These are phyloP conservation scores for Barnettozyma pratensis DNA, from an alignment of 805 yeast species.

Conservation along the genomic window DNA sequence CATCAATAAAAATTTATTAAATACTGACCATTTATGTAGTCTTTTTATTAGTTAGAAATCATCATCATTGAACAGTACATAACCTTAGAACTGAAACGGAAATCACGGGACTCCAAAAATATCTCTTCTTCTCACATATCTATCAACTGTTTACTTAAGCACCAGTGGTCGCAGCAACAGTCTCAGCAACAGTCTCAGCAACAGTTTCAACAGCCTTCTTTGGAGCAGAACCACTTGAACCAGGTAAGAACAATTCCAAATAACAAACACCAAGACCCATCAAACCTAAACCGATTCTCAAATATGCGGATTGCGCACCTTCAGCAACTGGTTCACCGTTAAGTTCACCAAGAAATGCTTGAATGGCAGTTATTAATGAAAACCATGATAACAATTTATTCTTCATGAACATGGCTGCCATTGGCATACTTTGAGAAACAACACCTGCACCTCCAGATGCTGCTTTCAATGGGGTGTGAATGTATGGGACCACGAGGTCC, in stretches of 20 bases:
- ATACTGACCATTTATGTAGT: too few relatives aligned
- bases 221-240: slow-evolving; percentile 25
- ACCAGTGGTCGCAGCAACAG: slow-evolving; percentile 14
- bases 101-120: neutral
- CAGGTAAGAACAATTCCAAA: slow-evolving; percentile 36
- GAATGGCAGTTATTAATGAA: slow-evolving; percentile 45
- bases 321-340: slow-evolving; percentile 26
- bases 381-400: slow-evolving; percentile 50
- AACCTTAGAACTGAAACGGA: neutral
- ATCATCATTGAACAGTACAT: too few relatives aligned
- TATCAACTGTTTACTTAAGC: neutral
- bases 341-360: slow-evolving; percentile 28
- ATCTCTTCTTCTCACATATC: too few relatives aligned
- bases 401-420: slow-evolving; percentile 65
- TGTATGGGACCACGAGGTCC: slow-evolving; percentile 36
- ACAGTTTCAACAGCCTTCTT: slow-evolving; percentile 20
- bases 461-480: slow-evolving; percentile 44
- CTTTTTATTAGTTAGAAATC: too few relatives aligned
- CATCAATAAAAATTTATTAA: too few relatives aligned
- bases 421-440: slow-evolving; percentile 54
- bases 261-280: slow-evolving; percentile 49
- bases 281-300: slow-evolving; percentile 30
- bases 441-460: slow-evolving; percentile 41
- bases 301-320: slow-evolving; percentile 33
- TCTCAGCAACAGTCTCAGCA: slow-evolving; percentile 21